Evolutionary conservation across 495 filamentous ascomycete genomes (phyloP).

Genomic region (Hypoxylon lienhwacheense): DNA sequence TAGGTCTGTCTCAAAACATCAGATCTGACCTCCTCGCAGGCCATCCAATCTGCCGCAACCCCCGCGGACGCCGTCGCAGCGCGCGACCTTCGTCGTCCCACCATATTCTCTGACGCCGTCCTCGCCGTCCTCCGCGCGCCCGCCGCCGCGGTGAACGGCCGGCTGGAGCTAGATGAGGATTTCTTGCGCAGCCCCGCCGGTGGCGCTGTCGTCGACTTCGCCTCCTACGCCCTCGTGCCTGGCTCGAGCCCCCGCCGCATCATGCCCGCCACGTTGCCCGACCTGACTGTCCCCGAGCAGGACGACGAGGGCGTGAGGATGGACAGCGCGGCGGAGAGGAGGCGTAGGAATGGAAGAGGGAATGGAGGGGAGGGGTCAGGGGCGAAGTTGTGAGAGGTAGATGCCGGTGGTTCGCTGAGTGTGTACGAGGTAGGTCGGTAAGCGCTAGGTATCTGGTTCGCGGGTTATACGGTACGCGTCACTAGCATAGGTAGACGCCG

Average conservation of each 20-base stretch:
- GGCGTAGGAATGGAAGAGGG: conserved; percentile 65
- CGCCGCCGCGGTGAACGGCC: conserved; percentile 64
- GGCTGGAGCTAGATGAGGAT: conserved; percentile 78
- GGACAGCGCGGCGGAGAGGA: conserved; percentile 58
- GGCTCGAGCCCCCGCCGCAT: conserved; percentile 70
- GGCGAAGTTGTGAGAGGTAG: conserved; percentile 36
- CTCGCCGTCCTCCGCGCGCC: conserved; percentile 71
- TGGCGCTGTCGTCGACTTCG: conserved; percentile 69
- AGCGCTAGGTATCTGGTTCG: too few species aligned
- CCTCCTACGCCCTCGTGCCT: conserved; percentile 67
- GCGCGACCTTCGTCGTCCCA: conserved; percentile 66
- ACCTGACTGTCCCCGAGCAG: conserved; percentile 75
- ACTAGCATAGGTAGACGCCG: too few species aligned
- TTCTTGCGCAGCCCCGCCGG: conserved; percentile 64
- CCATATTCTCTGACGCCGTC: conserved; percentile 79
- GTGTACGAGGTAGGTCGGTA: too few species aligned
- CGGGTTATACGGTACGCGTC: too few species aligned
- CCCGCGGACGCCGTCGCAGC: conserved; percentile 49
- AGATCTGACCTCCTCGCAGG: conserved; percentile 36
- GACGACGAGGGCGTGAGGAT: conserved; percentile 75
- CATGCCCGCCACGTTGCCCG: conserved; percentile 74
- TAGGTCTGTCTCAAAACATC: background rate
- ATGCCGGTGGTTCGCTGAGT: too few species aligned
- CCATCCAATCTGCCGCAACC: conserved; percentile 76
- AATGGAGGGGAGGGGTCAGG: conserved; percentile 19